Evolutionary conservation across 352 stramenopile genomes (phyloP).

Genomic region (Phytophthora citrophthora): DNA sequence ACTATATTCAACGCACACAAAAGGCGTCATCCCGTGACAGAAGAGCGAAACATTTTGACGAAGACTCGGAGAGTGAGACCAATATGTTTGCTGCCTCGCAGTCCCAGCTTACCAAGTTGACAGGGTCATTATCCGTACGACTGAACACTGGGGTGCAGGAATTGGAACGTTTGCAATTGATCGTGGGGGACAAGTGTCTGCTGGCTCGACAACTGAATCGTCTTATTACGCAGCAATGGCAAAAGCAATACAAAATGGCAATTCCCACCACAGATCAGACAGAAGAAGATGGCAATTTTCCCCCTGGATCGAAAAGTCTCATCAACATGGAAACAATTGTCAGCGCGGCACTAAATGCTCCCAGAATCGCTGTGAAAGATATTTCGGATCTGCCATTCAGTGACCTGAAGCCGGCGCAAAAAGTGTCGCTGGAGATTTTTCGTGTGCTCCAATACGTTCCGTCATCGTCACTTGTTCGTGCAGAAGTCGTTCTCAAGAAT

Average conservation of each 20-base stretch:
- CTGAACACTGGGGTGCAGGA: slow-evolving; percentile 43
- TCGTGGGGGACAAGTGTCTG: slow-evolving; percentile 52
- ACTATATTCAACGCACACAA: slow-evolving; percentile 70
- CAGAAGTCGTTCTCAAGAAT: slow-evolving; percentile 42
- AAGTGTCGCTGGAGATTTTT: slow-evolving; percentile 42
- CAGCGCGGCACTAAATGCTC: not conserved
- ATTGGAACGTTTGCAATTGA: slow-evolving; percentile 42
- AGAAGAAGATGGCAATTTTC: not conserved
- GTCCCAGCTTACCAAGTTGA: slow-evolving; percentile 54
- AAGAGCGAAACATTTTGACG: slow-evolving; percentile 7
- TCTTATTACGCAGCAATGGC: slow-evolving; percentile 40
- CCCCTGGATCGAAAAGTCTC: not conserved
- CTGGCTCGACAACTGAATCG: slow-evolving; percentile 40
- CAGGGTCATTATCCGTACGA: slow-evolving; percentile 49
- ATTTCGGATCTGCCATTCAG: not conserved
- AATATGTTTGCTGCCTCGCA: slow-evolving; percentile 21
- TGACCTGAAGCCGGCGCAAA: slow-evolving; percentile 13
- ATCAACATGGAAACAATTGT: slow-evolving; percentile 42
- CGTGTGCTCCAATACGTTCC: slow-evolving; percentile 43
- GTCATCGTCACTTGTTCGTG: slow-evolving; percentile 38
- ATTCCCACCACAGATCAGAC: slow-evolving; percentile 5
- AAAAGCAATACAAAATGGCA: slow-evolving; percentile 7
- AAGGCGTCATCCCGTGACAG: slow-evolving; percentile 35
- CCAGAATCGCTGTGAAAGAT: slow-evolving; percentile 4
- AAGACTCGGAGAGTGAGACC: slow-evolving; percentile 2